Evolutionary conservation across 345 rosid genomes (phyloP).

Genomic region (Streptanthus diversifolius): DNA sequence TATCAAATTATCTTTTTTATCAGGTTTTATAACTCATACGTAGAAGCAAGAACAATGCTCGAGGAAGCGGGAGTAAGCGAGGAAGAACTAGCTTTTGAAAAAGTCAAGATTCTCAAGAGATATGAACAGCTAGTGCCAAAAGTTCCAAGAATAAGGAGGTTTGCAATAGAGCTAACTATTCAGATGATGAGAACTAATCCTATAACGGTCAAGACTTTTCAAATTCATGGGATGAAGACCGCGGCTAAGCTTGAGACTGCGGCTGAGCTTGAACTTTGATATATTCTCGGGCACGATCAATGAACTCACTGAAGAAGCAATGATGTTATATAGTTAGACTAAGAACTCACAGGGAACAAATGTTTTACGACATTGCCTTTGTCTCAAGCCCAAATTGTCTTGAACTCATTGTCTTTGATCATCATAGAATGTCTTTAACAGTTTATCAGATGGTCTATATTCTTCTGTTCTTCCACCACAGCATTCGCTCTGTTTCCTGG

Average conservation of each 20-base stretch:
- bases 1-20: too few relatives aligned
- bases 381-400: background rate
- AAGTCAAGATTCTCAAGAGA: slow-evolving; percentile 53
- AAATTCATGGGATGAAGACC: slow-evolving; percentile 49
- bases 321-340: slow-evolving; percentile 30
- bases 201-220: slow-evolving; percentile 36
- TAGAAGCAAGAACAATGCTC: slow-evolving; percentile 50
- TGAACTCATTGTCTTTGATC: background rate
- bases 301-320: slow-evolving; percentile 59
- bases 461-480: background rate
- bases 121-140: slow-evolving; percentile 58
- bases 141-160: slow-evolving; percentile 83
- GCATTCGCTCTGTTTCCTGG: background rate
- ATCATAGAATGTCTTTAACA: background rate
- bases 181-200: slow-evolving; percentile 59
- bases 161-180: slow-evolving; percentile 71
- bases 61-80: slow-evolving; percentile 44
- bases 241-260: slow-evolving; percentile 74
- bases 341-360: background rate
- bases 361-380: background rate
- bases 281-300: slow-evolving; percentile 73
- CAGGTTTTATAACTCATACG: too few relatives aligned
- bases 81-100: slow-evolving; percentile 44
- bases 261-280: slow-evolving; percentile 70
- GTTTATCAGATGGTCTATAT: background rate